phyloP scores from a whole-genome alignment of 1,139 yeast genomes.

The Saccharomyces hybrid region DNA sequence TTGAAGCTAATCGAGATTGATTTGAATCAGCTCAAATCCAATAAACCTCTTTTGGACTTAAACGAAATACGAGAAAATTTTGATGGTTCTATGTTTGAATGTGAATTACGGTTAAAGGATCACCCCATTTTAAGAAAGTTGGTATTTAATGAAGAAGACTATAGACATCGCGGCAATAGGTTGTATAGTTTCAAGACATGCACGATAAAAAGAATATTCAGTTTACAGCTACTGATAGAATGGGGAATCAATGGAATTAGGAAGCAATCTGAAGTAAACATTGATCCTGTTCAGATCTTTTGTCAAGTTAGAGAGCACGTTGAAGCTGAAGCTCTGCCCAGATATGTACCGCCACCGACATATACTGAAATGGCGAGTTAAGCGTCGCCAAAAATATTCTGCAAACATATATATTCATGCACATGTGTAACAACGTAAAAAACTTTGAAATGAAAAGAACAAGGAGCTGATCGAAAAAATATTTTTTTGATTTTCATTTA shows the following conservation, averaged over 20 bases:
- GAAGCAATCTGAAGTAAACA: slow-evolving; percentile 19
- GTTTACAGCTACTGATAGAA: slow-evolving; percentile 22
- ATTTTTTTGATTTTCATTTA: background rate
- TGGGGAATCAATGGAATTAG: slow-evolving; percentile 19
- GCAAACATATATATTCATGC: background rate
- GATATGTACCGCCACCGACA: slow-evolving; percentile 17
- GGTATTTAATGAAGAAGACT: slow-evolving; percentile 27
- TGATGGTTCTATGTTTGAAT: slow-evolving; percentile 14
- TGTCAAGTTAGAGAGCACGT: slow-evolving; percentile 11
- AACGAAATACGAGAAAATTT: slow-evolving; percentile 6
- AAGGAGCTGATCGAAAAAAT: background rate
- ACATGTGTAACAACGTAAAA: background rate
- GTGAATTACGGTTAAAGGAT: slow-evolving; percentile 18
- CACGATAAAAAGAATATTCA: slow-evolving; percentile 22
- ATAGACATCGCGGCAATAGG: slow-evolving; percentile 27
- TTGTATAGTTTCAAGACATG: slow-evolving; percentile 27
- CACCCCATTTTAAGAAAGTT: slow-evolving; percentile 17
- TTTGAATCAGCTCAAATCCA: slow-evolving; percentile 3
- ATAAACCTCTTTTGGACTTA: slow-evolving; percentile 6
- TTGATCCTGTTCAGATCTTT: slow-evolving; percentile 20
- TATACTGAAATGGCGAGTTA: background rate
- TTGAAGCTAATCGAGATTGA: slow-evolving; percentile 12
- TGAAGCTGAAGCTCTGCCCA: slow-evolving; percentile 13
- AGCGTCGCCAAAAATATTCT: background rate
- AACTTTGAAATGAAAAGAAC: background rate